Evolutionary conservation across 2,329 filamentous ascomycete genomes (phyloP), one percentile per base, ranked within the genome.

Genomic region (Claviceps citrina): DNA sequence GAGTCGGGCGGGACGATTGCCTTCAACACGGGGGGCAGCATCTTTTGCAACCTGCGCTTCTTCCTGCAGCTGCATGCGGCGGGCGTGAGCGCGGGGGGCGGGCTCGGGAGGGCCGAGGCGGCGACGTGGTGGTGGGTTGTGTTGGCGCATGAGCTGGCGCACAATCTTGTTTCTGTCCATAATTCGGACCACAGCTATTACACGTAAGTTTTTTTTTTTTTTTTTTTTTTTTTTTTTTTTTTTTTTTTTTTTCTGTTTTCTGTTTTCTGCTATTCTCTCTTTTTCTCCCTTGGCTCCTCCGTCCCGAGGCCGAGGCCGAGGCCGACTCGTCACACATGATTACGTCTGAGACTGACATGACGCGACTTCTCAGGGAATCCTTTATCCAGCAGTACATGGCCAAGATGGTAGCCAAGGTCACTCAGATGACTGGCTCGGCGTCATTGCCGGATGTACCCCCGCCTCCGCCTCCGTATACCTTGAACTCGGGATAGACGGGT

Each of bases 21-120:
- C 0, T 98, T 98, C 68, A 98, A 98, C 56, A 73, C 74, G 7
- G 75, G 71, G 30, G 87, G 89, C 28, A 84, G 81, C 51, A 73
- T 98, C 24, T 98, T 96, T 64, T 95, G 86, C 67, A 98, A 98
- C 54, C 71, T 93, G 47, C 71, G 84, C 15, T 94, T 84, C 65
- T 96, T 87, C 57, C 62, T 81, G 44, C 78, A 89, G 52, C 61
- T 95, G 25, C 89, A 96, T 53, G 66, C 74, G 33, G 52, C 62
- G 12, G 59, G 66, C 46, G 57, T 76, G 36, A 51, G 47, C 36
- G 61, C 42, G 36, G 56, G 18, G 32, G 48, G 38, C 18, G 72
- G 18, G 32, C 48, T 38, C 18, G 72, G 65, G 13, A 76, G 66
- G 54, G 67, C 74, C 4, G 81, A 91, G 44, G 84, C 84, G 3